Evolutionary conservation across 208 protist genomes (phyloP), one percentile per base, ranked within the genome.

Genomic region (Trypanosoma scelopori): DNA sequence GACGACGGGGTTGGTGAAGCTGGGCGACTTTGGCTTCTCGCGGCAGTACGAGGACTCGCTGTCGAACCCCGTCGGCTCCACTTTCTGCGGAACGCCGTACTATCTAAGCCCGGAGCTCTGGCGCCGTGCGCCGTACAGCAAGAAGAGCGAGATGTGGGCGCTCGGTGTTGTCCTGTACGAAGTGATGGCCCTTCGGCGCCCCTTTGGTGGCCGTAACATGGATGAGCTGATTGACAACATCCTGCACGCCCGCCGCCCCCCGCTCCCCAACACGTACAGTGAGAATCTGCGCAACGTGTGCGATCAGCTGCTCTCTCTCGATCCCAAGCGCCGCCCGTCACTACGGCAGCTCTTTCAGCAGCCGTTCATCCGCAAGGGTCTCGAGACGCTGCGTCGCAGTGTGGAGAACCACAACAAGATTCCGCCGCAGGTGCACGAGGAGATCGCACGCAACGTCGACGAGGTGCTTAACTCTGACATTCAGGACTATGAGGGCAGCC

Each of bases 91-190:
- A 28, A 93, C 88, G 27, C 91, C 94, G 9, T 95, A 97, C 63
- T 98, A 97, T 66, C 76, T 98, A 37, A 91, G 86, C 50, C 95
- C 95, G 1, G 93, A 98, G 79, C 71, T 98, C 35, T 97, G 89
- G 81, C 82, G 92, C 46, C 79, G 90, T 28, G 82, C 89, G 70
- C 85, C 87, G 45, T 98, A 98, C 81, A 96, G 94, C 76, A 87
- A 95, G 51, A 98, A 97, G 75, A 82, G 74, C 37, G 95, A 98
- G 65, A 92, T 97, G 79, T 98, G 95, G 95, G 79, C 89, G 0
- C 72, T 97, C 3, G 91, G 91, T 9, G 84, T 89, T 0, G 78
- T 94, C 27, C 73, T 96, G 35, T 96, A 94, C 63, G 91, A 96
- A 52, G 76, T 96, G 18, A 91, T 93, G 65, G 82, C 84, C 3